A percentile compares a stretch with the other conserved stretches of the same genome.
Conservation (phyloP, 352 stramenopile genomes). For the Globisporangium polare region DNA sequence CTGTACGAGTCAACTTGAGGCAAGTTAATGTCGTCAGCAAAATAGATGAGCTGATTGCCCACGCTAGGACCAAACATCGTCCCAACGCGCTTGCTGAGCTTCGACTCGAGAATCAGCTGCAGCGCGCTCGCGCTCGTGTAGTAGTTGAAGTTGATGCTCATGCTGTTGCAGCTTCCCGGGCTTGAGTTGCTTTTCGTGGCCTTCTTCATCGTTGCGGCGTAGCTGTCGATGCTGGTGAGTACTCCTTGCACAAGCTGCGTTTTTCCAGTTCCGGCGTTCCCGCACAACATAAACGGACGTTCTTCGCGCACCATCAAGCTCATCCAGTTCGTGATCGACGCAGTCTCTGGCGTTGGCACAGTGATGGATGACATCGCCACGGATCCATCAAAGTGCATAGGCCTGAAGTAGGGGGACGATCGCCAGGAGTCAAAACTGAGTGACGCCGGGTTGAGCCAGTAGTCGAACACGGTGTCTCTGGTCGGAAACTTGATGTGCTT, state of each 20-base stretch:
- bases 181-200: conserved; percentile 11
- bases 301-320: conserved; percentile 89
- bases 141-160: conserved; percentile 85
- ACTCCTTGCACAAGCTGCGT: conserved; percentile 91
- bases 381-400: conserved; percentile 70
- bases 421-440: conserved; percentile 92
- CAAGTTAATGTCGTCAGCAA: conserved; percentile 96
- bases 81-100: conserved; percentile 87
- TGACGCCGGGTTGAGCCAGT: conserved; percentile 91
- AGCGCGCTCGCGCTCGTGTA: conserved; percentile 69
- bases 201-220: conserved; percentile 17
- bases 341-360: conserved; percentile 92
- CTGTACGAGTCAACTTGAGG: conserved; percentile 93
- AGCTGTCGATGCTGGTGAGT: conserved; percentile 42
- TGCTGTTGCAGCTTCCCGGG: conserved; percentile 45
- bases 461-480: conserved; percentile 95
- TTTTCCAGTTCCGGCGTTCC: conserved; percentile 91
- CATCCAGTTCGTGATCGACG: conserved; percentile 93
- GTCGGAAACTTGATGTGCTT: conserved; percentile 94
- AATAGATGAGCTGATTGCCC: conserved; percentile 91
- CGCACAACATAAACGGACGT: conserved; percentile 93
- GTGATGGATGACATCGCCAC: conserved; percentile 83
- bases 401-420: conserved; percentile 90
- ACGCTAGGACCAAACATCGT: conserved; percentile 72
- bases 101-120: conserved; percentile 87